Percentiles rank a stretch among this genome's conserved stretches.
phyloP scores from a whole-genome alignment of 1,139 yeast species.

The Pichia sp. region DNA sequence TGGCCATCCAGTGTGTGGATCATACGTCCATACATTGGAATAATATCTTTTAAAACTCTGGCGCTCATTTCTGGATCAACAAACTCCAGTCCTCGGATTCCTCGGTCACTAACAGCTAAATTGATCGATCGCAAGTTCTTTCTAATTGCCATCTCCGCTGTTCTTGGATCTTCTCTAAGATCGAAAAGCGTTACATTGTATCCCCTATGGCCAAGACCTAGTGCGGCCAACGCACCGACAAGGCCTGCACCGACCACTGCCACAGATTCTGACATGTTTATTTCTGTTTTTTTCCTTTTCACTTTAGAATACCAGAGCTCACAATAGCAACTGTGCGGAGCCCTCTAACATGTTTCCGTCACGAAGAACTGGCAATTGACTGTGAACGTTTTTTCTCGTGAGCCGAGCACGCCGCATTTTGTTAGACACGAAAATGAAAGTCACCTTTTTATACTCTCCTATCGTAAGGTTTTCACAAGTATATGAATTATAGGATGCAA shows the following conservation, averaged over 20 bases:
- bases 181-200: constrained; percentile 70
- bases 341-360: too few relatives aligned
- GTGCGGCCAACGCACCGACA: constrained; percentile 84
- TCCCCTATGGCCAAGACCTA: constrained; percentile 74
- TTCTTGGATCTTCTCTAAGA: constrained; percentile 43
- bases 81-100: constrained; percentile 62
- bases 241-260: constrained; percentile 81
- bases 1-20: constrained; percentile 67
- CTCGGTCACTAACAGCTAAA: constrained; percentile 81
- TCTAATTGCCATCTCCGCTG: constrained; percentile 18
- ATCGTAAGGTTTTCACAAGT: too few relatives aligned
- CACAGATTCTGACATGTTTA: constrained; percentile 31
- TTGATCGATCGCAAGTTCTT: constrained; percentile 66
- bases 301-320: too few relatives aligned
- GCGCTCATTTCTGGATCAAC: constrained; percentile 59
- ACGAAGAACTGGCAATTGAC: too few relatives aligned
- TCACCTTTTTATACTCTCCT: not conserved
- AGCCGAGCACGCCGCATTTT: not conserved
- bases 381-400: not conserved
- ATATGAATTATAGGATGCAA: too few relatives aligned
- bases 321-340: too few relatives aligned
- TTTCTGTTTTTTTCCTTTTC: not conserved
- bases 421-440: not conserved
- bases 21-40: constrained; percentile 91
- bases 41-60: constrained; percentile 54